Evolutionary conservation across 164 flowering plant species (phyloP).

Genomic region (Paratinospora sagittata): DNA sequence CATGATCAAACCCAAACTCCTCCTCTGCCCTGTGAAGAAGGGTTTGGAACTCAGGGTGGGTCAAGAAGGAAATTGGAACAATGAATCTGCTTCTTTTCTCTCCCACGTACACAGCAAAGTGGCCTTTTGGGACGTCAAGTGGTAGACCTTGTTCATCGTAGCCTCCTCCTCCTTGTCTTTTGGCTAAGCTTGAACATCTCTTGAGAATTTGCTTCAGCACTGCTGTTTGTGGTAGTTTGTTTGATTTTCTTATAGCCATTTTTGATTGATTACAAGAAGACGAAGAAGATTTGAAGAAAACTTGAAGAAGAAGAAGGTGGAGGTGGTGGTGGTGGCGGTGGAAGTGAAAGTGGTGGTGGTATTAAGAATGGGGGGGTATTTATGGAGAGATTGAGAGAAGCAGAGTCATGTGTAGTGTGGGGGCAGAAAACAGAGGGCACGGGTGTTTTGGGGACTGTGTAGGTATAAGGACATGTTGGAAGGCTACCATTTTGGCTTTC

Average conservation of each 20-base stretch:
- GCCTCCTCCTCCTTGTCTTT: slow-evolving; percentile 27
- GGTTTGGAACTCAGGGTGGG: slow-evolving; percentile 50
- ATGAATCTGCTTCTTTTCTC: slow-evolving; percentile 55
- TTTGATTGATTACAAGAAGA: too few species aligned
- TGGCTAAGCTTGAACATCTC: slow-evolving; percentile 72
- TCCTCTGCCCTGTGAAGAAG: slow-evolving; percentile 70
- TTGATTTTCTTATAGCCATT: slow-evolving; percentile 57
- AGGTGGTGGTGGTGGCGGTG: too few species aligned
- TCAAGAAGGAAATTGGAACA: slow-evolving; percentile 59
- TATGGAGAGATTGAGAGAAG: slow-evolving; percentile 27
- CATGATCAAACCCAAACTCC: slow-evolving; percentile 72
- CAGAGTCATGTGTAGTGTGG: slow-evolving; percentile 45
- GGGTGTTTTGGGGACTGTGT: slow-evolving; percentile 46
- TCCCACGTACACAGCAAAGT: slow-evolving; percentile 72
- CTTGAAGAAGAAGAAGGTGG: too few species aligned
- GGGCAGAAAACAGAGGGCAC: slow-evolving; percentile 44
- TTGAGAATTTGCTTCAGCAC: slow-evolving; percentile 65
- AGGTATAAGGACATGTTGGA: slow-evolving; percentile 34
- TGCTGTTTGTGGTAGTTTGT: slow-evolving; percentile 43
- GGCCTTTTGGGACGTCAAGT: slow-evolving; percentile 75
- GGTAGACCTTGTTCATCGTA: slow-evolving; percentile 48
- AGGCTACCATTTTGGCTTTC: slow-evolving; percentile 33
- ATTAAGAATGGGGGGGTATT: slow-evolving; percentile 27
- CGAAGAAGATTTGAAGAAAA: neutral
- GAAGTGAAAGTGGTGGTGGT: slow-evolving; percentile 15